Base-by-base conservation (phyloP, 2,329 filamentous ascomycete species). In the Graphilbum fragrans region DNA sequence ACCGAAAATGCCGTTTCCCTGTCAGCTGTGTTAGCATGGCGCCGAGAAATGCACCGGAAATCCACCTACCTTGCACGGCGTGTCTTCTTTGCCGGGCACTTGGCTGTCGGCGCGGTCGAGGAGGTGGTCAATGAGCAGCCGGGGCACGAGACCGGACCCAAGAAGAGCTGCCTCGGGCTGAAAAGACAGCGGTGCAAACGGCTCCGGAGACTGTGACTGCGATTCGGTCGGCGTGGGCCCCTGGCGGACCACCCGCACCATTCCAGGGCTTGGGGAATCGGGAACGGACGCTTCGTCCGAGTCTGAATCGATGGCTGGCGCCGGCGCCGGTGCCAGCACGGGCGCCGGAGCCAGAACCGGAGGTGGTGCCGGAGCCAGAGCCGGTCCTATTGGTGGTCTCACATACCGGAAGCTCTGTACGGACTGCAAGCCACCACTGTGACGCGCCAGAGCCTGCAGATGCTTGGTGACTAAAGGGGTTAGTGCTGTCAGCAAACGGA, bases 1-100 rank as follows among this genome's bases (percentile, higher is more conserved):
- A 47, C 53, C 51, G 37, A 57, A 53, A 31, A 58, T 45, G 16
- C 52, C 52, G 19, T 56, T 57, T 14, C 52, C 50, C 53, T 58
- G 3, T 42, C 17, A 32, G 23, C 25, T 6, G 3, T 38, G n/a
- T n/a, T 27, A 32, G 16, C 25, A 22, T 5, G 33, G 8, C n/a
- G 18, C 20, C 5, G 8, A 5, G 18, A 32, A 9, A 6, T 6
- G 16, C 11, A 18, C 12, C 16, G 22, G 21, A 5, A 11, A 14
- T 5, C 12, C 33, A 23, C 48, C 42, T 46, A 57, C 53, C 39
- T 53, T 54, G 17, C 53, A 50, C 14, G 49, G 43, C 18, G 43
- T 42, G 12, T 49, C 49, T 2, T 53, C 46, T n/a, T 40, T 27
- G 2, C 22, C 44, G 2, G 38, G 44, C 17, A 23, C 40, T 10